Conservation (phyloP, 2,329 filamentous ascomycete species). For the Trichoderma polysporum region DNA sequence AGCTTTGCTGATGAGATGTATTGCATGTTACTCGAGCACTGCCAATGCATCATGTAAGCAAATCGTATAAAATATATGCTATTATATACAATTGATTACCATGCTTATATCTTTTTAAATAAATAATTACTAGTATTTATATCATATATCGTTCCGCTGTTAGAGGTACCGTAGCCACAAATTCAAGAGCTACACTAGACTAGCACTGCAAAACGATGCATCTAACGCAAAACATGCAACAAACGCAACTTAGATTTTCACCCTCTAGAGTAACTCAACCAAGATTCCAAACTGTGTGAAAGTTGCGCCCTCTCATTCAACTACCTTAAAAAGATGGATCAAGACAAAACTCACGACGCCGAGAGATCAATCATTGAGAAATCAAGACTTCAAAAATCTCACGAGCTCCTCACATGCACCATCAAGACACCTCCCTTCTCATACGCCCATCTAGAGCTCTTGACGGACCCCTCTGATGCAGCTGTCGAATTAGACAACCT, state of each 20-base stretch:
- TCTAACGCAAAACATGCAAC: slow-evolving; percentile 13
- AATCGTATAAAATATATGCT: not conserved
- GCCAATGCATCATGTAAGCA: not conserved
- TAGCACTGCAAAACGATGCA: not conserved
- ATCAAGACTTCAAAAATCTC: slow-evolving; percentile 40
- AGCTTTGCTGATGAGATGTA: not conserved
- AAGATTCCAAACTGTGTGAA: not conserved
- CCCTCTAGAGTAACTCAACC: not conserved
- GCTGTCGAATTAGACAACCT: slow-evolving; percentile 55
- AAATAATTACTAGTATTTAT: no score
- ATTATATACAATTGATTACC: not conserved
- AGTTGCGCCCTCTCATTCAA: no score
- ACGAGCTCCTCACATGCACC: slow-evolving; percentile 52
- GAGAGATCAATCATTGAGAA: slow-evolving; percentile 30
- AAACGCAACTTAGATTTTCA: slow-evolving; percentile 14
- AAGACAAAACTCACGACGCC: slow-evolving; percentile 23
- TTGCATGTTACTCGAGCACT: not conserved
- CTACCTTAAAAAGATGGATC: slow-evolving; percentile 25
- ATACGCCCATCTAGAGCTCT: slow-evolving; percentile 56
- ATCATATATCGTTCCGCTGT: not conserved
- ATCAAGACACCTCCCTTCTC: slow-evolving; percentile 53
- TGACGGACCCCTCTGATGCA: slow-evolving; percentile 32
- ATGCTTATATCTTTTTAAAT: no score
- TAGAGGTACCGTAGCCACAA: not conserved
- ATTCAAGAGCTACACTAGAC: not conserved